Base-by-base conservation (phyloP, 805 yeast species). In the Candida chauliodis region DNA sequence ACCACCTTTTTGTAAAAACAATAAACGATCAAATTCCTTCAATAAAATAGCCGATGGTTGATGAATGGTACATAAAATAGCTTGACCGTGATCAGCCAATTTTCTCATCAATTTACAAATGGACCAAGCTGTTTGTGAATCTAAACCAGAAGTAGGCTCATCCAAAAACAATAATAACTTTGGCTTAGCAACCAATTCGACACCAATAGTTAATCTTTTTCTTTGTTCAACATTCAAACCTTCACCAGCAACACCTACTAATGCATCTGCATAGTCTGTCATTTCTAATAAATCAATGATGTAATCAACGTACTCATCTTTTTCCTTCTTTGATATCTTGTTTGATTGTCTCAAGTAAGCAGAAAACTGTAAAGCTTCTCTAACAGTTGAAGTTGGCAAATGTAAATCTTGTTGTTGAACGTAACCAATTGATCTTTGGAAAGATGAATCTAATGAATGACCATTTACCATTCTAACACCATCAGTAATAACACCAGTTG, bases 1-100 rank as follows among this genome's bases (percentile, higher is more conserved):
- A 55, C 90, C 91, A 53, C 90, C 90, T 39, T 63, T 71, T 37
- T 79, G 80, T 56, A 84, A 66, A 51, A 84, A 78, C 46, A 84
- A 62, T 49, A 85, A 65, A 50, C 87, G 73, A 54, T 85, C 93
- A 54, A 85, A 84, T 49, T 80, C 84, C 55, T 81, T 75, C 62
- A 84, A 67, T 52, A 84, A 63, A 41, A 80, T 71, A 35, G 91
- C 87, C 6, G 91, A 83, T 49, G 93, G 91, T 59, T 84, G 91
- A 60, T 83, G 90, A 46, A 84, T 83, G 11, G 91, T 83, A 27
- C 65, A 59, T 44, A 59, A 49, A 37, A 59, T 58, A 16, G 65
- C 58, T 41, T 58, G 65, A 9, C 65, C 65, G 39, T 56, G 58
- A 47, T 58, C 58, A 28, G 61, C 56, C 36, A 59, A 53, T 44